Percentiles rank a stretch among this genome's conserved stretches.
Conservation (phyloP, 805 yeast genomes). For the Cyberlindnera euphorbiae region DNA sequence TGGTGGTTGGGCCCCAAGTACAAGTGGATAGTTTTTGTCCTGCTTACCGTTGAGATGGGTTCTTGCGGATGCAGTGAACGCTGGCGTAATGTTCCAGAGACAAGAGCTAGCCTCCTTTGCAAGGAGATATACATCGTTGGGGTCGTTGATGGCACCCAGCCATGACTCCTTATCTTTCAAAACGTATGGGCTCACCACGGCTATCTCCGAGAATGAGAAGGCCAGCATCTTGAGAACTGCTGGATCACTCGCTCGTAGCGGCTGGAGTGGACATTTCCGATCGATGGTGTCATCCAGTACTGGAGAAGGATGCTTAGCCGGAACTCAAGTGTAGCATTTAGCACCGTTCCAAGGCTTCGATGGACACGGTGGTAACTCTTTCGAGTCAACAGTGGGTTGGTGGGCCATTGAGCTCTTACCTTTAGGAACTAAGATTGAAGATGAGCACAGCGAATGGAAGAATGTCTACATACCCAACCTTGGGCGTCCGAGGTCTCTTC, state of each 20-base stretch:
- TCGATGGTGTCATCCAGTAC: constrained; percentile 19
- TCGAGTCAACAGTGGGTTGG: constrained; percentile 39
- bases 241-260: constrained; percentile 3
- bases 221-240: constrained; percentile 11
- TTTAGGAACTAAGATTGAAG: constrained; percentile 45
- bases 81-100: constrained; percentile 44
- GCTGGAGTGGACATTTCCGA: constrained; percentile 17
- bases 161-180: constrained; percentile 45
- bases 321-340: too few relatives aligned
- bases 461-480: constrained; percentile 49
- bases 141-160: constrained; percentile 41
- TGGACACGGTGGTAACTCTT: constrained; percentile 33
- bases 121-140: constrained; percentile 33
- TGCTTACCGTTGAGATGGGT: constrained; percentile 60
- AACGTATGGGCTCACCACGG: constrained; percentile 14
- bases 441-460: constrained; percentile 45
- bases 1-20: constrained; percentile 57
- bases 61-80: constrained; percentile 44
- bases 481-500: constrained; percentile 49
- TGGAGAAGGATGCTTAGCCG: too few relatives aligned
- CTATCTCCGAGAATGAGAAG: constrained; percentile 9
- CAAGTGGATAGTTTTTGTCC: constrained; percentile 39
- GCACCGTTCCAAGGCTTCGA: constrained; percentile 29
- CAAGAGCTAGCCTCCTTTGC: constrained; percentile 38
- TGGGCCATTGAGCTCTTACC: constrained; percentile 64